Conservation (phyloP, 2,329 filamentous ascomycete species). For the Pyrenochaeta sp. region DNA sequence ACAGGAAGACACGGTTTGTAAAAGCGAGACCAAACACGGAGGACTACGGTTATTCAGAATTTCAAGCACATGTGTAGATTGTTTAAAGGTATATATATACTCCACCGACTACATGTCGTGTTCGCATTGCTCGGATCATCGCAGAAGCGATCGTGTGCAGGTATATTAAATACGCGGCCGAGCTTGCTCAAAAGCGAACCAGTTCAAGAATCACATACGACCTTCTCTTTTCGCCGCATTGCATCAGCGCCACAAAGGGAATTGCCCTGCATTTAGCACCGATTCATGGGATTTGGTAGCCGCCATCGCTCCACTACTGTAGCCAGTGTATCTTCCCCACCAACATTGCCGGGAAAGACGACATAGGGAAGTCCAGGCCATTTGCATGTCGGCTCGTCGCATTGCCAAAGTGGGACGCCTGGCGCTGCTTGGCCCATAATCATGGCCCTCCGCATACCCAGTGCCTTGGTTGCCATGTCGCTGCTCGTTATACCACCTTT, state of each 20-base stretch:
- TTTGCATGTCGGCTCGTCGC: conserved; percentile 62
- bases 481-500: conserved; percentile 69
- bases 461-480: conserved; percentile 65
- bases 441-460: conserved; percentile 63
- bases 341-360: conserved; percentile 68
- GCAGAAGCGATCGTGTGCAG: background rate
- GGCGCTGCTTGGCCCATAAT: conserved; percentile 66
- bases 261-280: conserved; percentile 7
- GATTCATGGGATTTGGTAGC: conserved; percentile 16
- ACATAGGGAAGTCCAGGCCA: conserved; percentile 64
- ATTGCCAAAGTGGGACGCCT: conserved; percentile 67
- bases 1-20: too few relatives aligned
- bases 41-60: background rate
- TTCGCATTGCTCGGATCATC: conserved; percentile 7
- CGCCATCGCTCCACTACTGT: conserved; percentile 22
- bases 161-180: conserved; percentile 2
- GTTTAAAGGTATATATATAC: too few relatives aligned
- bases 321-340: conserved; percentile 34
- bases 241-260: background rate
- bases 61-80: too few relatives aligned
- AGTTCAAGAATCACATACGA: background rate
- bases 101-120: background rate
- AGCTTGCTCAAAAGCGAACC: background rate
- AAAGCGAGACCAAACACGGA: too few relatives aligned
- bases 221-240: background rate